These are phyloP conservation scores for Cryptococcus hybrid DNA, from an alignment of 1,284 basidiomycete genomes.

Conservation along the genomic window DNA sequence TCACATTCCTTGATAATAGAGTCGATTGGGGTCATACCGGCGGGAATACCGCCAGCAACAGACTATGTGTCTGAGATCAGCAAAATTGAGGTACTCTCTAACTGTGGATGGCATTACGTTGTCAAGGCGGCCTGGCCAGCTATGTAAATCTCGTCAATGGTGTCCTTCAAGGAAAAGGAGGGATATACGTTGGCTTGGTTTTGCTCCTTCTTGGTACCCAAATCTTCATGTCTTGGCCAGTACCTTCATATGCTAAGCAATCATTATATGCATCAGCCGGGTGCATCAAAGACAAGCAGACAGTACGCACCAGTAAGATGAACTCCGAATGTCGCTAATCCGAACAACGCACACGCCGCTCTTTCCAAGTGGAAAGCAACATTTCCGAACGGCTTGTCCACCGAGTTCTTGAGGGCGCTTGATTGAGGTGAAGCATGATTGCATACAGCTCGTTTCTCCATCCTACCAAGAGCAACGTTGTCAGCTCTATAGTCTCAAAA, in stretches of 20 bases:
- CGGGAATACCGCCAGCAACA: slow-evolving; percentile 58
- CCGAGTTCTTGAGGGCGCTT: slow-evolving; percentile 49
- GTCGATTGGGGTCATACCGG: slow-evolving; percentile 71
- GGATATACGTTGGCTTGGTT: slow-evolving; percentile 69
- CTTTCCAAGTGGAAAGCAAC: slow-evolving; percentile 86
- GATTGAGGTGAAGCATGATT: slow-evolving; percentile 62
- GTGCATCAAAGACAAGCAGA: neutral
- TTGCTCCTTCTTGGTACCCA: slow-evolving; percentile 85
- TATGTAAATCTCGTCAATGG: slow-evolving; percentile 29
- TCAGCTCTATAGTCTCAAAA: neutral
- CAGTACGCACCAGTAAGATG: slow-evolving; percentile 41
- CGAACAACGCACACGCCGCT: slow-evolving; percentile 74
- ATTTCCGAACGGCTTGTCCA: slow-evolving; percentile 51
- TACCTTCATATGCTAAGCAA: slow-evolving; percentile 28
- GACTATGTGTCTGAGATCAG: slow-evolving; percentile 23
- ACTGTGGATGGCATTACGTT: slow-evolving; percentile 15
- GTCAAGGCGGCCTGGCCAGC: slow-evolving; percentile 60
- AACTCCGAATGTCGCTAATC: slow-evolving; percentile 73
- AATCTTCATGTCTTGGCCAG: slow-evolving; percentile 55
- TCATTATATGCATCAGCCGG: neutral
- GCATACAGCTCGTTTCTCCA: slow-evolving; percentile 85
- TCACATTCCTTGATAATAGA: slow-evolving; percentile 86
- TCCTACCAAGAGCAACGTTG: slow-evolving; percentile 50
- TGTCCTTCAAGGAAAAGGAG: neutral
- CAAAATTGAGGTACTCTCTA: too few species aligned